Evolutionary conservation across 768 basidiomycete species (phyloP).

Genomic region (Lactarius quietus): DNA sequence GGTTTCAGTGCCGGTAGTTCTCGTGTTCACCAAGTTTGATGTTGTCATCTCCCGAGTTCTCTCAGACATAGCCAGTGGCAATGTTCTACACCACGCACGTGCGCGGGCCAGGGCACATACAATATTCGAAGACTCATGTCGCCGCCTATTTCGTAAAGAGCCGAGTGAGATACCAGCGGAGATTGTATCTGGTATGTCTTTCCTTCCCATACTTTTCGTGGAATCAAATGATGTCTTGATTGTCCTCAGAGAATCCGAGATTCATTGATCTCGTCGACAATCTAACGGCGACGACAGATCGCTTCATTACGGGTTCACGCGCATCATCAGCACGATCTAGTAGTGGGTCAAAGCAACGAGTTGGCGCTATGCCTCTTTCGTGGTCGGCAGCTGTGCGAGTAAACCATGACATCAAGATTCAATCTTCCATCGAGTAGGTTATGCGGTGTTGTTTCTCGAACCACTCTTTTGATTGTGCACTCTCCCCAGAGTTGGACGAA

Average conservation of each 20-base stretch:
- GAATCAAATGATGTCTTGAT: not conserved
- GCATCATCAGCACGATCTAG: not conserved
- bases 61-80: not conserved
- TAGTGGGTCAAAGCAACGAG: too few relatives aligned
- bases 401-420: not conserved
- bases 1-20: too few relatives aligned
- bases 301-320: not conserved
- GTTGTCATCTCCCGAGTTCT: not conserved
- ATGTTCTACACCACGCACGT: not conserved
- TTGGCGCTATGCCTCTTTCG: not conserved
- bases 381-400: not conserved
- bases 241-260: not conserved
- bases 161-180: too few relatives aligned
- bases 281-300: slow-evolving; percentile 1
- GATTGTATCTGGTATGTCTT: slow-evolving; percentile 11
- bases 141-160: not conserved
- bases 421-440: not conserved
- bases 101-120: not conserved
- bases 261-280: too few relatives aligned
- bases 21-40: too few relatives aligned
- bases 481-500: not conserved
- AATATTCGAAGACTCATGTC: not conserved
- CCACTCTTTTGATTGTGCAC: not conserved
- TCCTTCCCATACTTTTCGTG: not conserved
- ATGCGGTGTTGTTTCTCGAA: not conserved